Evolutionary conservation across 2,329 filamentous ascomycete genomes (phyloP), one percentile per base, ranked within the genome.

Genomic region (Colletotrichum falcatum): DNA sequence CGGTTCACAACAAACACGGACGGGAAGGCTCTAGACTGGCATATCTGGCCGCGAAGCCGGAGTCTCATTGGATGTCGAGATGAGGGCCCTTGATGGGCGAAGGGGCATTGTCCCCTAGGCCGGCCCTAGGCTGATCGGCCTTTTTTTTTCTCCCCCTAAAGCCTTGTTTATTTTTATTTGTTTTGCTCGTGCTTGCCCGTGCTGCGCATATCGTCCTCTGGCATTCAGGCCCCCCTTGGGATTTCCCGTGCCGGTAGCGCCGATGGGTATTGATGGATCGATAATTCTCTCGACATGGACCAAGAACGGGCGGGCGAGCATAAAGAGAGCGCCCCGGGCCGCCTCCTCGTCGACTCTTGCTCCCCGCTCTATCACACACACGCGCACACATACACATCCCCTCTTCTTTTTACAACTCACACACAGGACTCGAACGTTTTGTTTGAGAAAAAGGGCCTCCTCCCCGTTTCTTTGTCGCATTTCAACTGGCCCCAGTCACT

Each of bases 1-100:
- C 49, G 63, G 63, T 42, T 35, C 67, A 66, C 35, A 70, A 70
- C 58, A 70, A 70, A 66, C 63, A 66, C 58, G 63, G 26, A 18
- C 42, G 51, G 56, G 42, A 12, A 58, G 48, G 51, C 30, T 18
- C 42, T 42, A 37, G 12, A 44, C 51, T 20, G 18, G 42, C 67
- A 70, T 70, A 53, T 37, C 58, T 18, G 33, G 51, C 54, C 49
- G 49, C 48, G 23, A n/a, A 33, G 26, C 33, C 48, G 30, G 35
- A 18, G 33, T 37, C 58, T 58, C 51, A 66, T 67, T 70, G 63
- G 66, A 28, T 42, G 11, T 23, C 14, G n/a, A 28, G 46, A 16
- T 5, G 26, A 8, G 26, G 44, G n/a, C 18, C 66, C 55, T 61
- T 5, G 9, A 30, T 26, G 23, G 6, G 20, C 33, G 23, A n/a